Conservation (phyloP, 1,139 yeast species). For the Diutina ranongensis region DNA sequence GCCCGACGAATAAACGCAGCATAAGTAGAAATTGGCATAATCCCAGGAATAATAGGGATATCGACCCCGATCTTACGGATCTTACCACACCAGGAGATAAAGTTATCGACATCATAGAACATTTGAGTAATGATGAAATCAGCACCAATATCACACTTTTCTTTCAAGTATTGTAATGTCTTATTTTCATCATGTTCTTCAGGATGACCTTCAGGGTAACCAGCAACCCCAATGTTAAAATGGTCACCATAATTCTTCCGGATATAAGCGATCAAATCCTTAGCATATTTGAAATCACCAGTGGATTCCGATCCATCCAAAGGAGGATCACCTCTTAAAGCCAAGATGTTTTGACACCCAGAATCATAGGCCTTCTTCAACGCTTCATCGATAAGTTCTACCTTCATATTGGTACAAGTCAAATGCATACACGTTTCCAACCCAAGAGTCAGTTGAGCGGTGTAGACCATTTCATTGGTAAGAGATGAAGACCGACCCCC, state of each 20-base stretch:
- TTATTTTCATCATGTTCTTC: conserved; percentile 41
- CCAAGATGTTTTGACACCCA: conserved; percentile 89
- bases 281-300: conserved; percentile 69
- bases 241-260: conserved; percentile 46
- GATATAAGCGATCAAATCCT: conserved; percentile 47
- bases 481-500: conserved; percentile 79
- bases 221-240: conserved; percentile 67
- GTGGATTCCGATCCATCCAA: conserved; percentile 54
- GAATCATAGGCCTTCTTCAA: conserved; percentile 74
- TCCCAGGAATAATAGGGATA: conserved; percentile 91
- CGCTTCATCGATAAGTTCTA: conserved; percentile 73
- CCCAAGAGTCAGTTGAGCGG: conserved; percentile 87
- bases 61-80: conserved; percentile 67
- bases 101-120: conserved; percentile 80
- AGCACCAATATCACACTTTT: conserved; percentile 89
- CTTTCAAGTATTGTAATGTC: conserved; percentile 59
- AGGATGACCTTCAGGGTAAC: conserved; percentile 71
- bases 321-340: conserved; percentile 73
- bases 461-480: conserved; percentile 84
- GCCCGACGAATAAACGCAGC: conserved; percentile 89
- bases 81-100: conserved; percentile 67
- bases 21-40: conserved; percentile 95
- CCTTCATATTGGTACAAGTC: conserved; percentile 93
- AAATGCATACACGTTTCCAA: conserved; percentile 96
- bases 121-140: conserved; percentile 88